Conservation (phyloP, 2,329 filamentous ascomycete genomes). For the Didymosphaeria variabile region DNA sequence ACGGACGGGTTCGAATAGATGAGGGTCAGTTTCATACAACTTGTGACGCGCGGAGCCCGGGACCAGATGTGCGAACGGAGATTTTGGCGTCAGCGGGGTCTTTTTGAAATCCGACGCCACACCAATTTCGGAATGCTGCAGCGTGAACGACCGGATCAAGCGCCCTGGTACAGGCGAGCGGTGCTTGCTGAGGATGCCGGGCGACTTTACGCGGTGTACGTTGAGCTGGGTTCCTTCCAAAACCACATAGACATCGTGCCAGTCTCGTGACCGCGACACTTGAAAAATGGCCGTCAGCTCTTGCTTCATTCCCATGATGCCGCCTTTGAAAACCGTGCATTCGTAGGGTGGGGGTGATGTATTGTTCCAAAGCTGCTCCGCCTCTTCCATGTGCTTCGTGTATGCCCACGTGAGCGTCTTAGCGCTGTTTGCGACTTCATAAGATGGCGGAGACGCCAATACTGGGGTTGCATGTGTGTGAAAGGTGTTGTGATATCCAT, state of each 20-base stretch:
- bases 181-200: slow-evolving; percentile 55
- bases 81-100: slow-evolving; percentile 55
- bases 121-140: slow-evolving; percentile 78
- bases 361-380: slow-evolving; percentile 24
- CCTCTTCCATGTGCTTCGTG: slow-evolving; percentile 33
- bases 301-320: slow-evolving; percentile 64
- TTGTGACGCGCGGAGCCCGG: slow-evolving; percentile 50
- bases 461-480: slow-evolving; percentile 48
- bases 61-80: slow-evolving; percentile 56
- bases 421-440: slow-evolving; percentile 37
- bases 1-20: slow-evolving; percentile 55
- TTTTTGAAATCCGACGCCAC: slow-evolving; percentile 78
- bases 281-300: slow-evolving; percentile 73
- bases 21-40: slow-evolving; percentile 56
- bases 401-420: slow-evolving; percentile 31
- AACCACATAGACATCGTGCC: slow-evolving; percentile 69
- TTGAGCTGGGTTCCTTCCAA: slow-evolving; percentile 74
- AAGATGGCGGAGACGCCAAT: slow-evolving; percentile 41
- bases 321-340: slow-evolving; percentile 46
- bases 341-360: slow-evolving; percentile 45
- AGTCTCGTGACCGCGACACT: slow-evolving; percentile 68
- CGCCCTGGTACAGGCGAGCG: slow-evolving; percentile 63
- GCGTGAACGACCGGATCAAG: slow-evolving; percentile 72
- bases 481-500: slow-evolving; percentile 55
- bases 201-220: slow-evolving; percentile 70